Conservation (phyloP, 2,329 filamentous ascomycete genomes). For the Ophiostoma himal-ulmi region DNA sequence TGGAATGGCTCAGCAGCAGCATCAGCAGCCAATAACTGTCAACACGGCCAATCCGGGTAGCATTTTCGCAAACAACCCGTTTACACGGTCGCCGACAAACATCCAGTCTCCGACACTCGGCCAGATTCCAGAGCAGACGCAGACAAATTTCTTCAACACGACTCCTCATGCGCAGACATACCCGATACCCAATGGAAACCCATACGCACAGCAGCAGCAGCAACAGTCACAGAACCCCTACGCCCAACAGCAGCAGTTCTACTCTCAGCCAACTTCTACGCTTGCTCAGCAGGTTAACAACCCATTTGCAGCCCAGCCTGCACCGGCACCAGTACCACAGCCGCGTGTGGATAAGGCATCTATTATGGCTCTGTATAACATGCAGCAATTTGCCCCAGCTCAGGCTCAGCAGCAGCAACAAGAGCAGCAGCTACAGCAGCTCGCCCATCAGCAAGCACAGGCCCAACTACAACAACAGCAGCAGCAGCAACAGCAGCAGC, state of each 20-base stretch:
- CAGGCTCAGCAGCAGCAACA: slow-evolving; percentile 29
- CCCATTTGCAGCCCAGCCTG: slow-evolving; percentile 33
- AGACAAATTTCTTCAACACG: slow-evolving; percentile 38
- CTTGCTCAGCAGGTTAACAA: slow-evolving; percentile 28
- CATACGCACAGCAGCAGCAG: slow-evolving; percentile 18
- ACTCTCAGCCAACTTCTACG: slow-evolving; percentile 27
- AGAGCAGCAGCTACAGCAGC: slow-evolving; percentile 26
- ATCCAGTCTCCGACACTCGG: slow-evolving; percentile 46
- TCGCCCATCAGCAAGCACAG: background rate
- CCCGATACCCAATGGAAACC: slow-evolving; percentile 17
- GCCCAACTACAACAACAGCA: slow-evolving; percentile 21
- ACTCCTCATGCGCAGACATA: slow-evolving; percentile 21
- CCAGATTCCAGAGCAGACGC: slow-evolving; percentile 49
- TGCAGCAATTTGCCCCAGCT: slow-evolving; percentile 48
- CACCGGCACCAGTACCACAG: slow-evolving; percentile 33
- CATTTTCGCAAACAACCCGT: slow-evolving; percentile 43
- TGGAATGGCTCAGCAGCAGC: slow-evolving; percentile 23
- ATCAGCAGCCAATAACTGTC: slow-evolving; percentile 36
- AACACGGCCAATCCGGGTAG: slow-evolving; percentile 34
- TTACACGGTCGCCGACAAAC: slow-evolving; percentile 43
- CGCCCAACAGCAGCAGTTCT: slow-evolving; percentile 30
- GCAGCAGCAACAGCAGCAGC: slow-evolving; percentile 20
- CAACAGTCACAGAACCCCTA: slow-evolving; percentile 11
- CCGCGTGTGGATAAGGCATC: slow-evolving; percentile 60
- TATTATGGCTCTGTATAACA: slow-evolving; percentile 70